Base-by-base conservation (phyloP, 352 stramenopile species). In the Globisporangium spinosum region DNA sequence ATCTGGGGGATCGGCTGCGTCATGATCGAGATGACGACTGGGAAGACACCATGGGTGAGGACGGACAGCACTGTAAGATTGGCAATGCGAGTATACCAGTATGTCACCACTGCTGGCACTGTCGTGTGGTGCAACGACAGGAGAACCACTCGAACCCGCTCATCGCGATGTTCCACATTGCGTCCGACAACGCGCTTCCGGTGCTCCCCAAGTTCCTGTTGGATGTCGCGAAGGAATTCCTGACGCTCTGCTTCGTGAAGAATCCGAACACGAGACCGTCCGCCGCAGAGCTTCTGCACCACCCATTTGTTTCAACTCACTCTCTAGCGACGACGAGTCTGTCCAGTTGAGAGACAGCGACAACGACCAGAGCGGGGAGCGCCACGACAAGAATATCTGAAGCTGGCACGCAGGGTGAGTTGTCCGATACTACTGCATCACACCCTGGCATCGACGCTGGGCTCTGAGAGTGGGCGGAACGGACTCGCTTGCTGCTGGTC, bases 1-100 rank as follows among this genome's bases (percentile, higher is more conserved):
- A 79, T 98, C 23, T 98, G 93, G 93, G 90, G 82, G 3, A 71
- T 98, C 35, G 93, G 93, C 25, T 97, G 91, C 65, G 90, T 94
- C 12, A 71, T 95, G 58, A 77, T 98, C 17, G 91, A 98, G 70
- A 96, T 98, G 80, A 72, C 83, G 8, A 98, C 90, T 2, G 93
- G 77, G 12, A 90, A 77, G 59, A 89, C 90, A 7, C 93, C 93
- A 0, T 98, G 91, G 90, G 80, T 92, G 67, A 45, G 70, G 29
- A 27, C 20, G 13, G 29, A 29, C 17, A 57, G 6, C 3, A n/a
- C 8, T 29, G 51, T n/a, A 6, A 34, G 23, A 34, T 27, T 27
- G 10, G 12, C 23, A 29, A 10, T 9, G 29, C 29, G 0, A 32
- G 29, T 4, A 32, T 57, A 9, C 10, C 17, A 17, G 51, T 1